Evolutionary conservation across 2,329 filamentous ascomycete genomes (phyloP).

Genomic region (Apiospora sp.): DNA sequence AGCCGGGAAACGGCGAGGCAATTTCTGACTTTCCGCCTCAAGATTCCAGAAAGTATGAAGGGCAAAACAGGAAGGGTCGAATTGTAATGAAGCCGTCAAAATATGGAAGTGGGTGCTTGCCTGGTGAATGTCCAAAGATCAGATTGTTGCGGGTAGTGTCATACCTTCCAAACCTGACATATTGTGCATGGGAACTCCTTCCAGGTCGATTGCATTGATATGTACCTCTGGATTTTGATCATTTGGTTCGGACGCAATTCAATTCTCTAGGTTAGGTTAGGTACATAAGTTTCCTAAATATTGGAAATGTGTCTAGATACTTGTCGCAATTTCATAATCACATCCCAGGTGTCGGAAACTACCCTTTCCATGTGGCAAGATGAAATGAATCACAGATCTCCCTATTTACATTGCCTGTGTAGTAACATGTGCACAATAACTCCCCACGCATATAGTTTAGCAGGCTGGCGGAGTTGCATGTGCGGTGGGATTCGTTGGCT

Average conservation of each 20-base stretch:
- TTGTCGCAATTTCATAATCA: neutral
- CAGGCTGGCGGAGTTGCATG: neutral
- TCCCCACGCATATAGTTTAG: no score
- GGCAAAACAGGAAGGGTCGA: neutral
- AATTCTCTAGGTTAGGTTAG: no score
- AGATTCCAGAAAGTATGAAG: neutral
- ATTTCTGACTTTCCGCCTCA: neutral
- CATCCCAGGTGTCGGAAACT: neutral
- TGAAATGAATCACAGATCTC: neutral
- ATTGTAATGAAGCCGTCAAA: neutral
- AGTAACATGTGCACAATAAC: no score
- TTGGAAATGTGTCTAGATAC: neutral
- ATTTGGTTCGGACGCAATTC: neutral
- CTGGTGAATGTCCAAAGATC: neutral
- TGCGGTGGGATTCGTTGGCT: neutral
- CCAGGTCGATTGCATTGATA: neutral
- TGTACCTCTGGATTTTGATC: neutral
- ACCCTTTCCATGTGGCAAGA: no score
- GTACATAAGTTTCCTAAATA: neutral
- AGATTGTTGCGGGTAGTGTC: conserved; percentile 1
- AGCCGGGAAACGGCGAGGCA: neutral
- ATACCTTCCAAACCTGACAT: neutral
- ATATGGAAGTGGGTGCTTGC: neutral
- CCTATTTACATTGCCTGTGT: no score
- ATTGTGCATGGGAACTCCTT: neutral